Conservation (phyloP, 2,329 filamentous ascomycete genomes). For the Penicillium thymicola region DNA sequence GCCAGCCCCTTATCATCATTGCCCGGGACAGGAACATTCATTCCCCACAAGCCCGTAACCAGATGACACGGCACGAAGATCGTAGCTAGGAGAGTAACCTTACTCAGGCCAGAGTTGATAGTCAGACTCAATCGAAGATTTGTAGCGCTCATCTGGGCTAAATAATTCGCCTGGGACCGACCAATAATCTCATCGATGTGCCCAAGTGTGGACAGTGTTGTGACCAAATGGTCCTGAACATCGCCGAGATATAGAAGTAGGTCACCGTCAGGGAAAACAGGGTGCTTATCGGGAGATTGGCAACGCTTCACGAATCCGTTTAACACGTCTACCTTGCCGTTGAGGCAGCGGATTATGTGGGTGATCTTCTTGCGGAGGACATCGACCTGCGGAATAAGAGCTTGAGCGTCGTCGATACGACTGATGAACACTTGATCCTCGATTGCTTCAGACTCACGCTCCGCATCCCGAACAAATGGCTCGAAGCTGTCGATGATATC, state of each 20-base stretch:
- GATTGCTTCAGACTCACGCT: slow-evolving; percentile 81
- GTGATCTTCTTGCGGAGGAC: slow-evolving; percentile 89
- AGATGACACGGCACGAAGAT: slow-evolving; percentile 92
- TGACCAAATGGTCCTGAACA: slow-evolving; percentile 97
- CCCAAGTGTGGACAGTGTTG: slow-evolving; percentile 88
- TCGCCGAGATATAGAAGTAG: slow-evolving; percentile 93
- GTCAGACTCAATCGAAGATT: slow-evolving; percentile 81
- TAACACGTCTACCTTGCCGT: slow-evolving; percentile 93
- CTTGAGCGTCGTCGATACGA: slow-evolving; percentile 79
- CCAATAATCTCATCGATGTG: slow-evolving; percentile 97
- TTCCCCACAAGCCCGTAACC: slow-evolving; percentile 61
- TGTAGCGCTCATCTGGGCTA: slow-evolving; percentile 88
- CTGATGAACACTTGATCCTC: slow-evolving; percentile 94
- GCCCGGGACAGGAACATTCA: slow-evolving; percentile 50
- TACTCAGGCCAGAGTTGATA: slow-evolving; percentile 82
- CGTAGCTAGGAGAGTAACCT: slow-evolving; percentile 89
- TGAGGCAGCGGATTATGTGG: slow-evolving; percentile 81
- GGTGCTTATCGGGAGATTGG: slow-evolving; percentile 75
- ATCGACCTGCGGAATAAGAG: slow-evolving; percentile 80
- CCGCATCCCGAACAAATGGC: slow-evolving; percentile 77
- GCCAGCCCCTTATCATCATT: slow-evolving; percentile 30
- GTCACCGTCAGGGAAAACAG: slow-evolving; percentile 87
- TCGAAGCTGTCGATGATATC: slow-evolving; percentile 95
- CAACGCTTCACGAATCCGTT: slow-evolving; percentile 96
- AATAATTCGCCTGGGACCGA: slow-evolving; percentile 87